These are phyloP conservation scores for Isoetes engelmannii DNA, from an alignment of 83 land plant species.

Conservation along the genomic window DNA sequence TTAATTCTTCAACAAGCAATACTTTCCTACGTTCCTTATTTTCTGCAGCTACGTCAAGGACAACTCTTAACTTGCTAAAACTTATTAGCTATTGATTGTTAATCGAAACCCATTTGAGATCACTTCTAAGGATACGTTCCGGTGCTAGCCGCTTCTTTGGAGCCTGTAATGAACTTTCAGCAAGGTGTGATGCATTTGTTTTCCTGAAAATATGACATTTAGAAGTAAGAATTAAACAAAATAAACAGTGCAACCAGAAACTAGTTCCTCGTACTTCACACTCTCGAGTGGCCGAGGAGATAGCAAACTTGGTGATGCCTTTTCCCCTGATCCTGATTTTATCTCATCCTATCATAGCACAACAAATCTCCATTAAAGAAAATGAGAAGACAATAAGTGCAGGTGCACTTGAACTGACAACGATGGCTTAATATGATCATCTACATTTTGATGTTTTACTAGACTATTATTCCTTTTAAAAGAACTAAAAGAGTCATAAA, in stretches of 20 bases:
- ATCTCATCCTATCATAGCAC: neutral
- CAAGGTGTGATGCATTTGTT: slow-evolving; percentile 13
- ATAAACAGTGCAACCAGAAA: slow-evolving; percentile 2
- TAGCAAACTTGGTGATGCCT: neutral
- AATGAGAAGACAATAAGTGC: too few relatives aligned
- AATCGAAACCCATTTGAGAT: neutral
- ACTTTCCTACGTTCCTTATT: slow-evolving; percentile 57
- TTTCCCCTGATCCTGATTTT: neutral
- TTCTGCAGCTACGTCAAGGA: slow-evolving; percentile 25
- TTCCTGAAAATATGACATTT: neutral
- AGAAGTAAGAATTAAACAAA: neutral
- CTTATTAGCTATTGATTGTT: neutral
- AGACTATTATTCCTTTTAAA: too few relatives aligned
- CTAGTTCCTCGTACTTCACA: slow-evolving; percentile 6
- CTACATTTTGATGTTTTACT: too few relatives aligned
- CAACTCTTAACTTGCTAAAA: neutral
- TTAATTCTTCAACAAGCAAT: slow-evolving; percentile 56
- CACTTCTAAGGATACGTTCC: slow-evolving; percentile 21
- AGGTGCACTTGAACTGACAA: too few relatives aligned
- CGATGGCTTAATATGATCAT: too few relatives aligned
- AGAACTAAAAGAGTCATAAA: too few relatives aligned
- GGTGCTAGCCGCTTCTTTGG: slow-evolving; percentile 14
- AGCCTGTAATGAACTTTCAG: slow-evolving; percentile 7
- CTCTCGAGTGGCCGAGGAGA: neutral
- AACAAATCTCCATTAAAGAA: neutral